phyloP scores from a whole-genome alignment of 768 basidiomycete species.

The Hirschioporus abietinus region DNA sequence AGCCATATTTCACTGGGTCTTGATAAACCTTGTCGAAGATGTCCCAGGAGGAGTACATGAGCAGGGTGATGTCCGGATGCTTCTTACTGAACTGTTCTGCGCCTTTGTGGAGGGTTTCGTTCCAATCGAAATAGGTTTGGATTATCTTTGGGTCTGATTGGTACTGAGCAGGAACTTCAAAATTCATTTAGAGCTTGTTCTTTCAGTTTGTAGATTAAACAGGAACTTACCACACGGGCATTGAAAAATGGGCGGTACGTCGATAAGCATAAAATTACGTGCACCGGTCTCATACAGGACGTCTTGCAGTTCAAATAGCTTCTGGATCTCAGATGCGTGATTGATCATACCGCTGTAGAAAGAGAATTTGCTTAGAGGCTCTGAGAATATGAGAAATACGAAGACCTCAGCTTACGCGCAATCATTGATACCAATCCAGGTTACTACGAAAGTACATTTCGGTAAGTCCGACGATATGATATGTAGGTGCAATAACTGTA shows the following conservation, averaged over 20 bases:
- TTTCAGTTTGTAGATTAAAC: background rate
- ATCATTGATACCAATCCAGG: conserved; percentile 68
- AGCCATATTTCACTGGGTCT: conserved; percentile 36
- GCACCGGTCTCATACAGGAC: conserved; percentile 18
- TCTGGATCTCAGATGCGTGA: conserved; percentile 19
- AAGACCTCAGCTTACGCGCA: conserved; percentile 36
- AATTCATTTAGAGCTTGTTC: background rate
- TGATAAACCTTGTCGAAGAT: conserved; percentile 44
- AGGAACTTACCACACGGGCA: conserved; percentile 13
- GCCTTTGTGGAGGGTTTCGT: conserved; percentile 28
- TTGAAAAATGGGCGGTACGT: conserved; percentile 19
- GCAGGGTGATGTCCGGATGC: conserved; percentile 40
- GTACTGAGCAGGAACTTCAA: background rate
- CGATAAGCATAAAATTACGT: conserved; percentile 22
- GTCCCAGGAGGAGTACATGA: conserved; percentile 45
- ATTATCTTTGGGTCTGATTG: background rate
- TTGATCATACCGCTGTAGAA: background rate
- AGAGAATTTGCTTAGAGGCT: background rate
- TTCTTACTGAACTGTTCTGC: conserved; percentile 30
- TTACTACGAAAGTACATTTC: conserved; percentile 43
- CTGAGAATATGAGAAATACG: background rate
- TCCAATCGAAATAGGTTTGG: conserved; percentile 33
- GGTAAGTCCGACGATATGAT: too few relatives aligned
- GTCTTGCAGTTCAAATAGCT: conserved; percentile 30
- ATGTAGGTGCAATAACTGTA: too few relatives aligned